Conservation (phyloP, 495 filamentous ascomycete species). For the Talaromyces ruber region DNA sequence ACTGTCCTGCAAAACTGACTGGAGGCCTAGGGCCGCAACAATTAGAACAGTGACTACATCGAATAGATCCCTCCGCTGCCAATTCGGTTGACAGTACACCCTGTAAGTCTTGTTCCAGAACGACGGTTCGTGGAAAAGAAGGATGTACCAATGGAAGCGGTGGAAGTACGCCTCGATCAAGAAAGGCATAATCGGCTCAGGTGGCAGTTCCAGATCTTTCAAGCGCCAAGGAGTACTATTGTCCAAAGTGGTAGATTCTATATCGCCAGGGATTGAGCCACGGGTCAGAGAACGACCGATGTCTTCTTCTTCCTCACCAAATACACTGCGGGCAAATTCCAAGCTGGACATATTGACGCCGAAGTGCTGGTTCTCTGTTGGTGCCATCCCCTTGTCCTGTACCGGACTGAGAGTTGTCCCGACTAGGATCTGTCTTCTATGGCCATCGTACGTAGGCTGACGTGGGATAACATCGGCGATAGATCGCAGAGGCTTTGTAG, state of each 20-base stretch:
- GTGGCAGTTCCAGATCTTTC: conserved; percentile 10
- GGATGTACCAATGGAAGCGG: conserved; percentile 14
- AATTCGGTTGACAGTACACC: conserved; percentile 8
- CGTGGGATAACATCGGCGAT: conserved; percentile 1
- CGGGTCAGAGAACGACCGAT: conserved; percentile 3
- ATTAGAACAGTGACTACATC: conserved; percentile 10
- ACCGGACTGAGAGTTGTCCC: background rate
- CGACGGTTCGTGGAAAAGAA: conserved; percentile 11
- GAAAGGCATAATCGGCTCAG: conserved; percentile 9
- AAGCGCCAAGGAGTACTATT: conserved; percentile 8
- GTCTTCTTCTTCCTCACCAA: conserved; percentile 2
- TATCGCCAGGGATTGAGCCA: conserved; percentile 3
- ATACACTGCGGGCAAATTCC: conserved; percentile 6
- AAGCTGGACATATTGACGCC: conserved; percentile 6
- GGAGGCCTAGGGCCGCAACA: conserved; percentile 12
- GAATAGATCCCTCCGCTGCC: conserved; percentile 13
- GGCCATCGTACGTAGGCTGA: conserved; percentile 3
- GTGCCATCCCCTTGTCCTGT: conserved; percentile 2
- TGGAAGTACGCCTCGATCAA: conserved; percentile 13
- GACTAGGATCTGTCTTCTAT: background rate
- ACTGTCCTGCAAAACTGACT: conserved; percentile 11
- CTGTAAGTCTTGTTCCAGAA: conserved; percentile 9
- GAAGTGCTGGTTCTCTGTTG: conserved; percentile 5
- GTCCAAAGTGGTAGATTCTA: conserved; percentile 2
- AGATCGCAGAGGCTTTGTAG: background rate